Conservation (phyloP, 1,284 basidiomycete species). For the Irpex rosettiformis region DNA sequence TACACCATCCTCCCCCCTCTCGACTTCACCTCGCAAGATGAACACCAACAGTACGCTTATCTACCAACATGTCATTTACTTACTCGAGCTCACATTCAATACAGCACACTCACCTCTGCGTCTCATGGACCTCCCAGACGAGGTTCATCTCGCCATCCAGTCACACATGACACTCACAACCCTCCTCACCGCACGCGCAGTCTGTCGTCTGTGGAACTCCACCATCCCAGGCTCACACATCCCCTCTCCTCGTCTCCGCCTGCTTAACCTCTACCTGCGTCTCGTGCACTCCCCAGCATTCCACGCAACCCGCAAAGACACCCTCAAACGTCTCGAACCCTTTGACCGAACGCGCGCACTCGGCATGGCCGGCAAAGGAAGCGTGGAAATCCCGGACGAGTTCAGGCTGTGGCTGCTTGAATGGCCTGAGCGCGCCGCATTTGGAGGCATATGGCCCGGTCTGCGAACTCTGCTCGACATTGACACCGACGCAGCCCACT, state of each 20-base stretch:
- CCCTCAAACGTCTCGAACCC: slow-evolving; percentile 5
- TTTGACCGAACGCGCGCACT: slow-evolving; percentile 4
- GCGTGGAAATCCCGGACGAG: slow-evolving; percentile 6
- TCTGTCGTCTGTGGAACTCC: slow-evolving; percentile 13
- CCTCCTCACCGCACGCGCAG: slow-evolving; percentile 12
- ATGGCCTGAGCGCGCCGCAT: slow-evolving; percentile 13
- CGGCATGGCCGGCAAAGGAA: background rate
- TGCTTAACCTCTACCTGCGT: slow-evolving; percentile 14
- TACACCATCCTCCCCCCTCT: too few species aligned
- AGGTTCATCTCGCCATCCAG: slow-evolving; percentile 11
- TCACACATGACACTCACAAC: slow-evolving; percentile 7
- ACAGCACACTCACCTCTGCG: background rate
- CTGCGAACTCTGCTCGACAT: background rate
- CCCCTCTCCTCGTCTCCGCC: slow-evolving; percentile 7
- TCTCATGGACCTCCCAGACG: slow-evolving; percentile 13
- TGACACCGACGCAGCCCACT: background rate
- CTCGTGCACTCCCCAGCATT: slow-evolving; percentile 10
- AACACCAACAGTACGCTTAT: background rate
- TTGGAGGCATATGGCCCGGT: slow-evolving; percentile 11
- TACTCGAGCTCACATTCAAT: background rate
- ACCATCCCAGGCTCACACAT: slow-evolving; percentile 13
- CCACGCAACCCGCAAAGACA: slow-evolving; percentile 9
- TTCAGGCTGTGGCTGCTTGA: slow-evolving; percentile 13
- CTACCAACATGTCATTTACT: background rate
- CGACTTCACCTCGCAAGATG: background rate